phyloP scores from a whole-genome alignment of 1,284 basidiomycete species.

The Pisolithus thermaeus region DNA sequence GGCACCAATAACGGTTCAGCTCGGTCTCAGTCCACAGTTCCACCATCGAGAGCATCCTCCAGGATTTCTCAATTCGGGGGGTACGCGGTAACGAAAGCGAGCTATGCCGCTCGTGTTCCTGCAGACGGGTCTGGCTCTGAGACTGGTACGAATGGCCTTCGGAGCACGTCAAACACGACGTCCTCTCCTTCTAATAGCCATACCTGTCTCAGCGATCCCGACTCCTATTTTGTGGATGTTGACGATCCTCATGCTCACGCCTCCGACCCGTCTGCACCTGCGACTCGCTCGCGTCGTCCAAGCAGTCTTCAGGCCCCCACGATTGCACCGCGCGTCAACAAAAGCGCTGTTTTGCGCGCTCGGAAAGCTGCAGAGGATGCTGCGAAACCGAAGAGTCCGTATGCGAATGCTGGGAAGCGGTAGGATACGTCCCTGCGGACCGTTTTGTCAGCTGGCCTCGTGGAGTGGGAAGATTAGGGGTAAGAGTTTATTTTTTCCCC shows the following conservation, averaged over 20 bases:
- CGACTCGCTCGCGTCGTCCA: slow-evolving; percentile 33
- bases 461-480: too few relatives aligned
- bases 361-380: slow-evolving; percentile 42
- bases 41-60: slow-evolving; percentile 23
- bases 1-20: slow-evolving; percentile 8
- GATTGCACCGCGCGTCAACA: slow-evolving; percentile 65
- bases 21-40: slow-evolving; percentile 16
- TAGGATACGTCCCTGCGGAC: neutral
- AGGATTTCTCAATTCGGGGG: slow-evolving; percentile 15
- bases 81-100: slow-evolving; percentile 11
- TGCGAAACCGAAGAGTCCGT: slow-evolving; percentile 28
- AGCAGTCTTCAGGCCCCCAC: slow-evolving; percentile 52
- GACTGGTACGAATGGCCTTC: slow-evolving; percentile 20
- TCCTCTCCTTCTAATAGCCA: neutral
- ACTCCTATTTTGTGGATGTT: neutral
- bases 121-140: slow-evolving; percentile 13
- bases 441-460: too few relatives aligned
- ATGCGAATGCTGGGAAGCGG: slow-evolving; percentile 27
- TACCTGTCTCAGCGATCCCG: too few relatives aligned
- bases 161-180: slow-evolving; percentile 20
- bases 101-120: slow-evolving; percentile 25
- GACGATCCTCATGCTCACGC: slow-evolving; percentile 15
- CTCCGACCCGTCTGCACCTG: slow-evolving; percentile 14
- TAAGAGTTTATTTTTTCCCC: too few relatives aligned
- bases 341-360: slow-evolving; percentile 64